Base-by-base conservation (phyloP, 352 stramenopile species). In the Phytophthora kernoviae region DNA sequence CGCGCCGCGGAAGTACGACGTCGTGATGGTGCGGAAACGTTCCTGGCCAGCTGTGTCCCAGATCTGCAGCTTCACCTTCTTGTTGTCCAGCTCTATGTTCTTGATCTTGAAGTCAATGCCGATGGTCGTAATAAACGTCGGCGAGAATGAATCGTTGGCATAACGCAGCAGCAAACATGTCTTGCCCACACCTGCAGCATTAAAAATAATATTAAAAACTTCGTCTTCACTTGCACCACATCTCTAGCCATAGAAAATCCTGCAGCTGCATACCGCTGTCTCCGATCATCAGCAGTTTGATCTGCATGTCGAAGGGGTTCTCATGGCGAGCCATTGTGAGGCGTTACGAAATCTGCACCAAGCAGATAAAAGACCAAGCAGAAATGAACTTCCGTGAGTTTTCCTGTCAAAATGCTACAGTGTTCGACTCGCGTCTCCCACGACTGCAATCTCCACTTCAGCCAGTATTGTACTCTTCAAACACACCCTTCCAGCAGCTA, bases 11-110 rank as follows among this genome's bases (percentile, higher is more conserved):
- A 99, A 99, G 70, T 99, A 99, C 32, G 97, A 98, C 47, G 93
- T 99, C 63, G 97, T 99, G 73, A 99, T 99, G 49, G 96, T 99
- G 51, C 96, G 96, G 81, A 99, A 99, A 58, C 97, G 94, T 76
- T 99, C 97, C 79, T 99, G 97, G 30, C 97, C 97, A 30, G 97
- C 97, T 27, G 97, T 99, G 70, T 99, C 97, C 97, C 96, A 99
- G 66, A 99, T 98, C 79, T 98, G 95, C 39, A 99, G 82, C 77
- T 99, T 99, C 70, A 99, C 96, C 58, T 96, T 97, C 77, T 98
- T 99, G 54, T 86, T 96, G 75, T 99, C 96, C 49, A 96, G 68
- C 58, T 95, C 83, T 76, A 97, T 94, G 70, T 94, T 94, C 68
- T 96, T 95, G 66, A 96, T 95, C 75, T 97, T 96, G 68, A 96